These are phyloP conservation scores for Macrotyloma uniflorum DNA, from an alignment of 306 rosid genomes.

Conservation along the genomic window DNA sequence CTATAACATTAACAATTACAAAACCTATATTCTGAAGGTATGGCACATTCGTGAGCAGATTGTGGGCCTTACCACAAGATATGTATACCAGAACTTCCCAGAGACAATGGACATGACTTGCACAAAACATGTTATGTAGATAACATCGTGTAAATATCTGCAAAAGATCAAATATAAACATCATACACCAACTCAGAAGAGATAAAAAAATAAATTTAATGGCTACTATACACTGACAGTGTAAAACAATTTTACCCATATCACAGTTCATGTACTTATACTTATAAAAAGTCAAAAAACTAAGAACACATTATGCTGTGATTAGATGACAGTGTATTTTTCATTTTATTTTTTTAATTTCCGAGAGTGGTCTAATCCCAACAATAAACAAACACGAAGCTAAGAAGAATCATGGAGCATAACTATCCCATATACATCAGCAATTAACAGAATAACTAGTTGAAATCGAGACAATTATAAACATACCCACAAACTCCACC, in stretches of 20 bases:
- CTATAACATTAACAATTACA: not conserved
- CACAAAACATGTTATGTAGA: conserved; percentile 93
- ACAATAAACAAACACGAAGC: not conserved
- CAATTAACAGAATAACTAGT: not conserved
- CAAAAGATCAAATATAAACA: conserved; percentile 19
- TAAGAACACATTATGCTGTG: not conserved
- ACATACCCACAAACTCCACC: conserved; percentile 93
- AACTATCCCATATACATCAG: not conserved
- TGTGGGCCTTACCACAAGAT: conserved; percentile 68
- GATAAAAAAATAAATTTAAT: not conserved
- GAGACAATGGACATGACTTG: conserved; percentile 91
- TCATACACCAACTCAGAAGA: not conserved
- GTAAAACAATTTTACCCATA: not conserved
- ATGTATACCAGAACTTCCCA: conserved; percentile 86
- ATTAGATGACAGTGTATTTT: not conserved
- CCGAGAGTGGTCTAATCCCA: not conserved
- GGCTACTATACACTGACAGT: not conserved
- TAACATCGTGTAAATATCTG: conserved; percentile 89
- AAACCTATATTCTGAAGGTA: conserved; percentile 4
- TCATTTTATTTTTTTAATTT: too few species aligned
- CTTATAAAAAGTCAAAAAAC: not conserved
- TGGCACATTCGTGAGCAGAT: conserved; percentile 5
- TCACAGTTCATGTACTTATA: not conserved
- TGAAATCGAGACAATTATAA: conserved; percentile 29
- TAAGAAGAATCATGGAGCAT: not conserved